Evolutionary conservation across 1,284 basidiomycete genomes (phyloP).

Genomic region (Puccinia coronata): DNA sequence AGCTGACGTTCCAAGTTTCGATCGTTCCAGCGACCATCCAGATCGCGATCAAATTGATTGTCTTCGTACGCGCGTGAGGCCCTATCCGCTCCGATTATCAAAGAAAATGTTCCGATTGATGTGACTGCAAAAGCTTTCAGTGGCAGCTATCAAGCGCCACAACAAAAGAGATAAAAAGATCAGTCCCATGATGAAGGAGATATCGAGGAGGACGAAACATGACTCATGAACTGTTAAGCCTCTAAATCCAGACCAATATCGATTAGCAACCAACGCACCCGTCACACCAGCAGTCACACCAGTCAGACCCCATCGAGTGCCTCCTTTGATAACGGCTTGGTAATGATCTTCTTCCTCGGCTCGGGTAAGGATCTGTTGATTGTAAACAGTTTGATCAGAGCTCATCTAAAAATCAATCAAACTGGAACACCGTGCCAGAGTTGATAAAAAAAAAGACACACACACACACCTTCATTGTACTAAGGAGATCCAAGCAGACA

Average conservation of each 20-base stretch:
- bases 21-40: constrained; percentile 14
- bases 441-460: not conserved
- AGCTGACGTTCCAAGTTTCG: constrained; percentile 23
- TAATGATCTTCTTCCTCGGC: constrained; percentile 37
- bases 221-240: constrained; percentile 27
- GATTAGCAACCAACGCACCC: constrained; percentile 6
- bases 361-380: constrained; percentile 15
- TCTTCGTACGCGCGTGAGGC: constrained; percentile 24
- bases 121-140: constrained; percentile 39
- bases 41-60: not conserved
- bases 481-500: not conserved
- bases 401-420: not conserved
- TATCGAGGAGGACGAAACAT: not conserved
- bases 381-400: not conserved
- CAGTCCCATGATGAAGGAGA: not conserved
- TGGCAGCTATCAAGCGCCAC: constrained; percentile 4
- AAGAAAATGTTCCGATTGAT: constrained; percentile 26
- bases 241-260: constrained; percentile 43
- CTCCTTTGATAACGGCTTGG: constrained; percentile 37
- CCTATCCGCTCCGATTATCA: constrained; percentile 44
- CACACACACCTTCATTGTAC: constrained; percentile 16
- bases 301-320: constrained; percentile 31
- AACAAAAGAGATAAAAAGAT: not conserved
- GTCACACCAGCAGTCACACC: constrained; percentile 9
- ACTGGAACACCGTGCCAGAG: not conserved